Base-by-base conservation (phyloP, 768 basidiomycete genomes). In the Russula sp. region DNA sequence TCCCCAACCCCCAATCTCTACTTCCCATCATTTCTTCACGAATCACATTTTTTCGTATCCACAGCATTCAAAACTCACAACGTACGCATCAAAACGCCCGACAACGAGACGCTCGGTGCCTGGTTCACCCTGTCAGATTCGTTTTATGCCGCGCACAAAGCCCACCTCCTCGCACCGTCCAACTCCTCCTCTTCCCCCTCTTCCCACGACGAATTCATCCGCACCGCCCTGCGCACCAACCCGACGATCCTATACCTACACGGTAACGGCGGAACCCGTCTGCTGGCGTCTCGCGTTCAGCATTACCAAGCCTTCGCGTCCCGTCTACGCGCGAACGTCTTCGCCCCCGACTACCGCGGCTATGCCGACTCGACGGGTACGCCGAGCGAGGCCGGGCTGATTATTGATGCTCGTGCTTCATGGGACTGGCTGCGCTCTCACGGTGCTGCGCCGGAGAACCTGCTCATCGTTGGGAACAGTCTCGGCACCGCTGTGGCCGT, bases 211-310 rank as follows among this genome's bases (percentile, higher is more conserved):
- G 70, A 76, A 3, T 79, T 80, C 49, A 77, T 92, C 40, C 72
- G 79, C 18, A 67, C 76, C 22, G 88, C 91, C 1, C 74, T 94
- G 20, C 74, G 76, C 14, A 67, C 76, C 1, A 75, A 80, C 30
- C 92, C 92, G 0, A 94, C 89, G 0, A 77, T 96, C n/a, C 78
- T 98, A n/a, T 96, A 90, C 76, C 79, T 95, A 49, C 96, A 98
- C 67, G 96, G 96, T 11, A 96, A 96, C 66, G 88, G 87, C 0
- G 94, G 80, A 0, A 93, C 90, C 0, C 84, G 95, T 18, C 90
- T 90, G 0, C 79, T 83, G 7, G 67, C 76, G 1, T 81, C 79
- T 48, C 88, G 95, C 13, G 78, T 94, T n/a, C 80, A 79, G 20
- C 80, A 86, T 44, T 92, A 92, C 71, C 75, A 80, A 20, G 79